Evolutionary conservation across 306 rosid species (phyloP).

Genomic region (Corylus avellana): DNA sequence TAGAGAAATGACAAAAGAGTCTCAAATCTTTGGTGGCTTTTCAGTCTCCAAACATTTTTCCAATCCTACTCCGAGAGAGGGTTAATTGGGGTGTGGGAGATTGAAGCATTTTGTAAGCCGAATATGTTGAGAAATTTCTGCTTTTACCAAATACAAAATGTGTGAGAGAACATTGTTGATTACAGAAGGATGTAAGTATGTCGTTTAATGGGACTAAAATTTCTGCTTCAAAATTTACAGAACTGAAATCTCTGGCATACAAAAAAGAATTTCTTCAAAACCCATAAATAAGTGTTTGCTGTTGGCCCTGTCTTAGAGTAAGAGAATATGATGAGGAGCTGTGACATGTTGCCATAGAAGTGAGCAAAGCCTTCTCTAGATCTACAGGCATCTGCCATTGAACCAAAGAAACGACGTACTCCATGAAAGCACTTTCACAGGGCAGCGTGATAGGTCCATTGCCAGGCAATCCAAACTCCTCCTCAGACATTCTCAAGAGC

Average conservation of each 20-base stretch:
- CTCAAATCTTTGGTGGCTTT: no score
- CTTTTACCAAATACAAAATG: no score
- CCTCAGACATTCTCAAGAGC: constrained; percentile 18
- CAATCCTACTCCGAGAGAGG: no score
- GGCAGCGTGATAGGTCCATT: constrained; percentile 29
- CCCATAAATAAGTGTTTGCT: not conserved
- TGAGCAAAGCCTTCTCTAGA: constrained; percentile 23
- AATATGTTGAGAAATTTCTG: no score
- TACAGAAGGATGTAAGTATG: no score
- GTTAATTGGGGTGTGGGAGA: no score
- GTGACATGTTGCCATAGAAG: not conserved
- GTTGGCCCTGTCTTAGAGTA: not conserved
- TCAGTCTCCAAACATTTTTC: no score
- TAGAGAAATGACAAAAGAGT: no score
- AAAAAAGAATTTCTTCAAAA: not conserved
- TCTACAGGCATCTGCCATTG: constrained; percentile 1
- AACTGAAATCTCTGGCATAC: not conserved
- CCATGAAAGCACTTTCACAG: constrained; percentile 13
- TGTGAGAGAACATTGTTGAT: no score
- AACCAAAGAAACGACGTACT: constrained; percentile 13
- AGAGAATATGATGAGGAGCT: not conserved
- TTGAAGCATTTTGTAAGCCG: no score
- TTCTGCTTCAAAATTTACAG: not conserved
- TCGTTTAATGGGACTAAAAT: no score
- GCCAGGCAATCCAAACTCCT: constrained; percentile 32